These are phyloP conservation scores for Erysimum cheiranthoides DNA, from an alignment of 345 rosid genomes.

Conservation along the genomic window DNA sequence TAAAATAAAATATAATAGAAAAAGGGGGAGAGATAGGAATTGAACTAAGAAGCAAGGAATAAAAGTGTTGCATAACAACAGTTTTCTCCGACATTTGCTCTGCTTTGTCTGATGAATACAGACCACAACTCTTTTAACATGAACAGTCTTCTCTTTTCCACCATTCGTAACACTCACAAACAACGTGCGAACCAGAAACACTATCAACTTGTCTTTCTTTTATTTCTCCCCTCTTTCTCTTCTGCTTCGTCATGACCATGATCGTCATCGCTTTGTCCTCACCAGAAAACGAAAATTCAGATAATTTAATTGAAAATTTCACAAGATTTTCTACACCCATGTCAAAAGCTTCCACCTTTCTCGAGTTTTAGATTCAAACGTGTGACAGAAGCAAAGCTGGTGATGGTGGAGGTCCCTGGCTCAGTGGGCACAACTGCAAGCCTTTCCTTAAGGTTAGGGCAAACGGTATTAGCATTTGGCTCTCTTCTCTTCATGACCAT, in stretches of 20 bases:
- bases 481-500: constrained; percentile 87
- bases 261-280: constrained; percentile 6
- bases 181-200: constrained; percentile 48
- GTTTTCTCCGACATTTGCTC: constrained; percentile 44
- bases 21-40: background rate
- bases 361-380: constrained; percentile 21
- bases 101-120: constrained; percentile 46
- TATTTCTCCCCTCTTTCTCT: background rate
- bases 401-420: constrained; percentile 71
- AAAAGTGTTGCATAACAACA: constrained; percentile 29
- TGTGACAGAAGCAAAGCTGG: constrained; percentile 36
- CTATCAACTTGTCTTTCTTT: constrained; percentile 35
- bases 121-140: constrained; percentile 47
- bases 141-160: constrained; percentile 47
- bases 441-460: constrained; percentile 82
- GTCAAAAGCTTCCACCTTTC: constrained; percentile 22
- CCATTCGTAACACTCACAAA: constrained; percentile 37
- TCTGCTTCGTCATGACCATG: constrained; percentile 18
- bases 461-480: constrained; percentile 73
- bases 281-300: constrained; percentile 11
- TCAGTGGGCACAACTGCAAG: constrained; percentile 78
- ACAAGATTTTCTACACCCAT: constrained; percentile 8
- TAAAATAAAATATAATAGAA: background rate
- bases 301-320: background rate
- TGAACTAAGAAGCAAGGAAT: constrained; percentile 30